These are phyloP conservation scores for Dendrobium catenatum DNA, from an alignment of 106 monocot species.

Conservation along the genomic window DNA sequence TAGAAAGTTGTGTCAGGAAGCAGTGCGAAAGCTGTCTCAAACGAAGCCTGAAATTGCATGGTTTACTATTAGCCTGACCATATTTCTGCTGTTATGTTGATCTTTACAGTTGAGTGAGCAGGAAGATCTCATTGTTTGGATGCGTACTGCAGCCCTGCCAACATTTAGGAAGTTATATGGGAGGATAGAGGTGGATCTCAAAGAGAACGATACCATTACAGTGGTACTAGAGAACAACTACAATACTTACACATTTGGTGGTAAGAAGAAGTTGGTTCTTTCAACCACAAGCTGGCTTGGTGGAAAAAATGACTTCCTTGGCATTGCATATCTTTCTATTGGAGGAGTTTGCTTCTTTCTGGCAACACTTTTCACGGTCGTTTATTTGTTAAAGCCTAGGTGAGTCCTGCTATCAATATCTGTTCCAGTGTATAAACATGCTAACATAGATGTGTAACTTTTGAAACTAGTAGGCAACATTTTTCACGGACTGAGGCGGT, in stretches of 20 bases:
- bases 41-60: neutral
- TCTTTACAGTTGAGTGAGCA: constrained; percentile 15
- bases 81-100: neutral
- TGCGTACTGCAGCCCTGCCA: constrained; percentile 23
- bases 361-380: constrained; percentile 14
- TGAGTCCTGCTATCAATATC: neutral
- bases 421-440: neutral
- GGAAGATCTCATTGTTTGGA: constrained; percentile 17
- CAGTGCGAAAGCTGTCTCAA: too few species aligned
- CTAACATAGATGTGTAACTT: neutral
- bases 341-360: constrained; percentile 20
- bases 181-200: constrained; percentile 17
- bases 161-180: constrained; percentile 25
- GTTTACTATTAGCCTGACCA: neutral
- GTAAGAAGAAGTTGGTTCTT: constrained; percentile 13
- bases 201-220: constrained; percentile 11
- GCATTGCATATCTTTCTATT: constrained; percentile 16
- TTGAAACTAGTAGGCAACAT: too few species aligned
- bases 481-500: too few species aligned
- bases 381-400: constrained; percentile 21
- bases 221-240: constrained; percentile 14
- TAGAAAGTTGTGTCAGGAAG: too few species aligned
- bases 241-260: constrained; percentile 13
- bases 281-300: constrained; percentile 14
- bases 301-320: constrained; percentile 16